Base-by-base conservation (phyloP, 257 asterid genomes). In the Handroanthus guayacan region DNA sequence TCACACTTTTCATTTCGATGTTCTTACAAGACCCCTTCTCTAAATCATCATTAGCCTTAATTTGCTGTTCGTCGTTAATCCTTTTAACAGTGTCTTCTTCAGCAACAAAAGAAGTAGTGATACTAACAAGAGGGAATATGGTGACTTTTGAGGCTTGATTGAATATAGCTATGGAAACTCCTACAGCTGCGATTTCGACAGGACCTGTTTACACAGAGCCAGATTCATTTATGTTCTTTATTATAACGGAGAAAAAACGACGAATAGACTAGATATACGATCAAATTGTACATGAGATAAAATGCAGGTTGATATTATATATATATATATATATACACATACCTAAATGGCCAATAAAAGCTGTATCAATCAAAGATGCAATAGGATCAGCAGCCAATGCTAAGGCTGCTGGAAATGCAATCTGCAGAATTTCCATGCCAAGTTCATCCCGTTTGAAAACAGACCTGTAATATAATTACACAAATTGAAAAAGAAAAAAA, bases 361-460 rank as follows among this genome's bases (percentile, higher is more conserved):
- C 96, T 0, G 98, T 95, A 71, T 95, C 99, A 3, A 95, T 89
- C 50, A 95, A 81, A 25, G 99, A 95, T 8, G 99, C 99, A 1
- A 95, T 62, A 3, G 99, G 99, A 79, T 95, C 99, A 13, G 99
- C 99, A 41, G 99, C 98, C 83, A 95, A 72, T 7, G 99, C 99
- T 62, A 95, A 60, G 36, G 99, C 99, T 2, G 98, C 99, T 0
- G 99, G 99, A 38, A 92, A 79, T 1, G 99, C 99, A 7, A 95
- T 92, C 0, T 78, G 25, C 12, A 92, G 43, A 16, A 95, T 89
- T 76, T 95, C 98, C 88, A 39, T n/a, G 0, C 98, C 99, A 6
- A 95, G 84, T 45, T 81, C 92, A 57, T 95, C 99, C 75, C 80
- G 50, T 78, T 89, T 92, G 85, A 92, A 88, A 5, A 92, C 85